A percentile compares a stretch with the other conserved stretches of the same genome.
Evolutionary conservation across 2,329 filamentous ascomycete species (phyloP).

Genomic region (Dothistroma septosporum): DNA sequence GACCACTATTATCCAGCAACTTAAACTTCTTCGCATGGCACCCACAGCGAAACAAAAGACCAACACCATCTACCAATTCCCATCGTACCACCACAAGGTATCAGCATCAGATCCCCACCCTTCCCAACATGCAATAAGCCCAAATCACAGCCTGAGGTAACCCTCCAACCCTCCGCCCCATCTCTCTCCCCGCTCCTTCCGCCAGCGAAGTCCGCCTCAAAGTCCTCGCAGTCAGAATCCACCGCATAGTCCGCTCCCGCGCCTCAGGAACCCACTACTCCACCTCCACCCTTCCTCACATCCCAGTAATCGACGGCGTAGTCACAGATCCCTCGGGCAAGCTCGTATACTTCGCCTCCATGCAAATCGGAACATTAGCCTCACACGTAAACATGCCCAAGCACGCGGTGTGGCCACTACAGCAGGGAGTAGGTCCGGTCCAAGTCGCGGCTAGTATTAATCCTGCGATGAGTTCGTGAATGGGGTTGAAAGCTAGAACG

Average conservation of each 20-base stretch:
- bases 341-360: conserved; percentile 49
- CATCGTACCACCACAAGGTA: too few species aligned
- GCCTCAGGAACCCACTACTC: conserved; percentile 55
- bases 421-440: conserved; percentile 45
- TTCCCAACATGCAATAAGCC: conserved; percentile 37
- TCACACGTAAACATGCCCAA: conserved; percentile 49
- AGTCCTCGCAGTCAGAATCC: conserved; percentile 51
- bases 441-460: conserved; percentile 54
- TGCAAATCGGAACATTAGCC: conserved; percentile 44
- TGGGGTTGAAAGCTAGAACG: conserved; percentile 51
- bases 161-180: conserved; percentile 31
- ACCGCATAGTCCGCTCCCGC: conserved; percentile 52
- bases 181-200: conserved; percentile 37
- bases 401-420: conserved; percentile 40
- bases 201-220: conserved; percentile 46
- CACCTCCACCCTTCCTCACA: conserved; percentile 47
- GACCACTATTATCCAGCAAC: too few species aligned
- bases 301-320: conserved; percentile 53
- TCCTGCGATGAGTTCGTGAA: conserved; percentile 55
- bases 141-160: conserved; percentile 42
- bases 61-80: too few species aligned
- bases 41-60: too few species aligned
- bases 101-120: background rate
- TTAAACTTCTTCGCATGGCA: too few species aligned
- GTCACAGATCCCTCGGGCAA: conserved; percentile 44